Conservation (phyloP, 345 rosid genomes). For the Boechera retrofracta region DNA sequence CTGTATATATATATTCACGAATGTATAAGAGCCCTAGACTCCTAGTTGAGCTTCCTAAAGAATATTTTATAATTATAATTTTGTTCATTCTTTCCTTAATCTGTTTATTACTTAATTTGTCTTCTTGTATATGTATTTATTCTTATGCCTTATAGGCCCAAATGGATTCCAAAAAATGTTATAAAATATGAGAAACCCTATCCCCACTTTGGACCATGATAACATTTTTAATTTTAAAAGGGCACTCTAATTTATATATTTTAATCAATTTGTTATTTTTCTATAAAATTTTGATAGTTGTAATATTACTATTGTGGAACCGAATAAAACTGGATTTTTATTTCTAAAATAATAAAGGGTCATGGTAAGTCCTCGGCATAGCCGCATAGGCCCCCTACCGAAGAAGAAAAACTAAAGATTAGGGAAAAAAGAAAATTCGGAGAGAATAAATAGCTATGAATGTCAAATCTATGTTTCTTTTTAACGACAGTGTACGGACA, state of each 20-base stretch:
- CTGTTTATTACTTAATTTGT: constrained; percentile 23
- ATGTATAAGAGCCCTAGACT: constrained; percentile 17
- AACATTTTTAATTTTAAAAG: constrained; percentile 31
- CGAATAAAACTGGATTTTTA: constrained; percentile 16
- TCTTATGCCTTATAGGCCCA: constrained; percentile 33
- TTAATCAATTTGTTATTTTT: constrained; percentile 11
- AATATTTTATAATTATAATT: neutral
- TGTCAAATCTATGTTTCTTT: constrained; percentile 40
- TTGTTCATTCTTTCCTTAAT: constrained; percentile 10
- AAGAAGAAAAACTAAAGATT: constrained; percentile 21
- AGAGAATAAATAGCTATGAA: constrained; percentile 39
- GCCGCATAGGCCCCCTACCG: constrained; percentile 24
- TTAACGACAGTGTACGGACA: constrained; percentile 36
- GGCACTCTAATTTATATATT: constrained; percentile 11
- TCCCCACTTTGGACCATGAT: constrained; percentile 48
- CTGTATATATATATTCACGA: neutral
- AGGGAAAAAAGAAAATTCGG: constrained; percentile 29
- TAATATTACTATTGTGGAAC: constrained; percentile 25
- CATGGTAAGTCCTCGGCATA: constrained; percentile 31
- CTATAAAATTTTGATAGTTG: constrained; percentile 21
- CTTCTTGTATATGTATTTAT: constrained; percentile 40
- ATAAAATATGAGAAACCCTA: constrained; percentile 37
- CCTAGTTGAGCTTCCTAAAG: neutral
- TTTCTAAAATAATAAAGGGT: constrained; percentile 9
- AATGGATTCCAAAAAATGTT: constrained; percentile 39